These are phyloP conservation scores for Cardamine chenopodiifolia DNA, from an alignment of 345 rosid genomes.

Conservation along the genomic window DNA sequence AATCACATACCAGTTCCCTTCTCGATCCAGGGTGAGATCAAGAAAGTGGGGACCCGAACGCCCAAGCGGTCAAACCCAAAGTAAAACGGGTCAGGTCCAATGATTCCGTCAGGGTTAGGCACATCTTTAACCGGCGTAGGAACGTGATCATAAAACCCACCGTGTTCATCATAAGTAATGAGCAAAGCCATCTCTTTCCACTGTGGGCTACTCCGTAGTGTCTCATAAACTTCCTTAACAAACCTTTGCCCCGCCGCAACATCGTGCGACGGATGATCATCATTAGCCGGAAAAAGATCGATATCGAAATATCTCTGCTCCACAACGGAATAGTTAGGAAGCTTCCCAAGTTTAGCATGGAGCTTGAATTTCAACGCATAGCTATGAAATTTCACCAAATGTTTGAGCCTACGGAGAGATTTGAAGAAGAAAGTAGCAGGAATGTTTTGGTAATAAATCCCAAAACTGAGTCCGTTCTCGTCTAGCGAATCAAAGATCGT, in stretches of 20 bases:
- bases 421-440: conserved; percentile 88
- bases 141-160: conserved; percentile 97
- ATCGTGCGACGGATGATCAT: conserved; percentile 97
- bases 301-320: conserved; percentile 90
- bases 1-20: conserved; percentile 76
- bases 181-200: conserved; percentile 93
- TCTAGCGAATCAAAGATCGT: conserved; percentile 93
- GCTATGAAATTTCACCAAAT: conserved; percentile 66
- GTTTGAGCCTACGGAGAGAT: conserved; percentile 73
- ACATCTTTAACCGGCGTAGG: conserved; percentile 81
- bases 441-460: conserved; percentile 92
- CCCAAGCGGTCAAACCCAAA: conserved; percentile 91
- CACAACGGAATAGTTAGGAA: conserved; percentile 85
- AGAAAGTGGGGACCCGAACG: conserved; percentile 82
- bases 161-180: conserved; percentile 95
- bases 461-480: conserved; percentile 79
- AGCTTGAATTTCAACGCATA: conserved; percentile 61
- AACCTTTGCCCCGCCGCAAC: conserved; percentile 83
- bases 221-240: conserved; percentile 96
- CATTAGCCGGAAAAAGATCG: conserved; percentile 71
- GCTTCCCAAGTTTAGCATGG: conserved; percentile 69
- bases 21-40: conserved; percentile 94
- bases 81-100: conserved; percentile 89
- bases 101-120: conserved; percentile 90
- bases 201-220: conserved; percentile 86